Conservation (phyloP, 495 filamentous ascomycete genomes). For the Thermochaetoides thermophila region DNA sequence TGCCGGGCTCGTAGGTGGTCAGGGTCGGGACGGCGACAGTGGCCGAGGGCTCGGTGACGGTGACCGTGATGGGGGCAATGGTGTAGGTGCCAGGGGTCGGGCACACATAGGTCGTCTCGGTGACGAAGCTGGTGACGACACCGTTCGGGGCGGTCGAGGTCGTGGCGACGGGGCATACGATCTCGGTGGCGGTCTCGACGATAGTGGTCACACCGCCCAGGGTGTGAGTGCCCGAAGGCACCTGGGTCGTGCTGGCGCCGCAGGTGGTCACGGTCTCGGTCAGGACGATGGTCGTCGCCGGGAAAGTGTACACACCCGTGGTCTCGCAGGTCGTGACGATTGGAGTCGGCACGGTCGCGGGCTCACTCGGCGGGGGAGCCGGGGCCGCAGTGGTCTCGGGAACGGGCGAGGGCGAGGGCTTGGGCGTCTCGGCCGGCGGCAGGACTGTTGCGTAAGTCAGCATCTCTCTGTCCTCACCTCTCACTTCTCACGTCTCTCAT, state of each 20-base stretch:
- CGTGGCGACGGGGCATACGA: conserved; percentile 61
- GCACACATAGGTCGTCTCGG: conserved; percentile 64
- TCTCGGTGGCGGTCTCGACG: conserved; percentile 51
- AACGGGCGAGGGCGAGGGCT: too few relatives aligned
- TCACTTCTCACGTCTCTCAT: not conserved
- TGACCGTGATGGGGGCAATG: conserved; percentile 56
- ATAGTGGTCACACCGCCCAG: conserved; percentile 65
- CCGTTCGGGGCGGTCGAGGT: conserved; percentile 44
- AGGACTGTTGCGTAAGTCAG: too few relatives aligned
- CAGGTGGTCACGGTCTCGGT: conserved; percentile 51
- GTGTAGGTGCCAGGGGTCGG: conserved; percentile 68
- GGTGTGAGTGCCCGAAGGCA: conserved; percentile 54
- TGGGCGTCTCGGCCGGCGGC: too few relatives aligned
- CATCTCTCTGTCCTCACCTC: too few relatives aligned
- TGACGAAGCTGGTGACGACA: conserved; percentile 54
- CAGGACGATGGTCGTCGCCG: conserved; percentile 57
- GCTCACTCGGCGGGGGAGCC: conserved; percentile 13
- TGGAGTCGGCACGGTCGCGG: conserved; percentile 45
- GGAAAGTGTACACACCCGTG: conserved; percentile 68
- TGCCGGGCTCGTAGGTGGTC: conserved; percentile 50
- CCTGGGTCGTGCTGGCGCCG: conserved; percentile 44
- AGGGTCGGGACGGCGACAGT: conserved; percentile 52
- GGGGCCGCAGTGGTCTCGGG: conserved; percentile 16
- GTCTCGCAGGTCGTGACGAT: conserved; percentile 51
- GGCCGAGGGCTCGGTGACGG: conserved; percentile 36